A percentile compares a stretch with the other conserved stretches of the same genome.
phyloP scores from a whole-genome alignment of 306 rosid genomes.

The Astragalus glycyphyllos region DNA sequence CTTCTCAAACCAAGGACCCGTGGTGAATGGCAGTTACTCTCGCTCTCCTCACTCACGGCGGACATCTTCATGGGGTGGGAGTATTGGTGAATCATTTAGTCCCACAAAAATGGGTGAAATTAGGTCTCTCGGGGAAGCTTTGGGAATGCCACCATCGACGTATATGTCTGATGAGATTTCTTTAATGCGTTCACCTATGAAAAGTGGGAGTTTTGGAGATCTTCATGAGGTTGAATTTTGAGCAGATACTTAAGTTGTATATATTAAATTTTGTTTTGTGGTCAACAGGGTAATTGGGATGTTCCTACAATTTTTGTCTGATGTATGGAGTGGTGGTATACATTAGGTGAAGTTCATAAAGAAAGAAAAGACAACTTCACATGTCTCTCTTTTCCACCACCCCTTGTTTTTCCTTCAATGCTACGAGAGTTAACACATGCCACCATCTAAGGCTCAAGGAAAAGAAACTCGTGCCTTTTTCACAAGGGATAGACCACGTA shows the following conservation, averaged over 20 bases:
- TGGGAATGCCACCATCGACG: constrained; percentile 56
- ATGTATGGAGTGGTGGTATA: constrained; percentile 36
- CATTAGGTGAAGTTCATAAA: constrained; percentile 48
- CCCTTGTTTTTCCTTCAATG: constrained; percentile 43
- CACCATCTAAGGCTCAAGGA: constrained; percentile 46
- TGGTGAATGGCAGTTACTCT: constrained; percentile 38
- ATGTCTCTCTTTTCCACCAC: neutral
- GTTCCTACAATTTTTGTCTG: constrained; percentile 48
- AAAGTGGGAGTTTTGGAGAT: constrained; percentile 63
- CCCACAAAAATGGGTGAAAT: constrained; percentile 49
- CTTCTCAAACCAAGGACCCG: constrained; percentile 48
- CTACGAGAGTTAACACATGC: constrained; percentile 43
- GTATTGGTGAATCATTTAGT: constrained; percentile 50
- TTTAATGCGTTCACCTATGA: constrained; percentile 41
- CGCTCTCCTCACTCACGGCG: constrained; percentile 63
- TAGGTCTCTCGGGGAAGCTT: constrained; percentile 61
- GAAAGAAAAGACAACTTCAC: constrained; percentile 27
- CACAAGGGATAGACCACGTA: constrained; percentile 36
- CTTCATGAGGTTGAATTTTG: constrained; percentile 91
- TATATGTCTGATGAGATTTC: constrained; percentile 58
- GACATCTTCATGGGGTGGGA: constrained; percentile 85
- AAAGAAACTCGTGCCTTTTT: constrained; percentile 44
- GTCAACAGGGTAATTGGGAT: constrained; percentile 54
- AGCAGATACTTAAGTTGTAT: constrained; percentile 65
- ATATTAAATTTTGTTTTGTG: constrained; percentile 79